Percentiles rank a stretch among this genome's conserved stretches.
Conservation (phyloP, 1,139 yeast species). For the Blastobotrys buckinghamii region DNA sequence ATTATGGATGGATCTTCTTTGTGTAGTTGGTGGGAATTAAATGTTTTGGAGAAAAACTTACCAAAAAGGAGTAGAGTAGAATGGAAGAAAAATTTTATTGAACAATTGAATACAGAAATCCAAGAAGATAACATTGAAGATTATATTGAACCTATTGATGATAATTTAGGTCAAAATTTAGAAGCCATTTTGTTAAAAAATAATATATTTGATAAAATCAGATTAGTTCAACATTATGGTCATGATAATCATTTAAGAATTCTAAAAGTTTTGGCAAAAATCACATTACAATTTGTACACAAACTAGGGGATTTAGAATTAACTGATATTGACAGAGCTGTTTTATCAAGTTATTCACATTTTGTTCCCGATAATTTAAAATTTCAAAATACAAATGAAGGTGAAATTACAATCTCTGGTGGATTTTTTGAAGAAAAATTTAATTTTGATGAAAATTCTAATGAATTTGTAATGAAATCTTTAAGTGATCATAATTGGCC, state of each 20-base stretch:
- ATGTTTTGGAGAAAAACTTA: conserved; percentile 14
- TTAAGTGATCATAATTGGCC: conserved; percentile 17
- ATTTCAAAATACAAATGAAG: background rate
- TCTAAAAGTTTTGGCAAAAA: conserved; percentile 14
- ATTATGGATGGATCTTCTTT: conserved; percentile 16
- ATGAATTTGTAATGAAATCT: background rate
- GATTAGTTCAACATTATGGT: conserved; percentile 17
- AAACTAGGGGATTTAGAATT: conserved; percentile 7
- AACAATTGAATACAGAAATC: background rate
- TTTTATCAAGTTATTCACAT: conserved; percentile 13
- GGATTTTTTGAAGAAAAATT: conserved; percentile 20
- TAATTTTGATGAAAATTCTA: conserved; percentile 14
- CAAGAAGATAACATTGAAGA: background rate
- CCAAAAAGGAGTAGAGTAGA: background rate
- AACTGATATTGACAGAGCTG: conserved; percentile 16
- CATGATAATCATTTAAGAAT: conserved; percentile 8
- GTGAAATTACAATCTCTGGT: conserved; percentile 14
- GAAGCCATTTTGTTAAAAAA: conserved; percentile 4
- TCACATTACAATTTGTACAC: conserved; percentile 9
- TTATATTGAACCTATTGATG: background rate
- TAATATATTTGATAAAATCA: conserved; percentile 8
- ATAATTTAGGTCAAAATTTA: conserved; percentile 7
- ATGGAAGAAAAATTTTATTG: background rate
- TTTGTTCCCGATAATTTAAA: background rate
- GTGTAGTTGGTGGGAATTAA: conserved; percentile 23